Conservation (phyloP, 2,329 filamentous ascomycete genomes). For the Hypoxylon sp. region DNA sequence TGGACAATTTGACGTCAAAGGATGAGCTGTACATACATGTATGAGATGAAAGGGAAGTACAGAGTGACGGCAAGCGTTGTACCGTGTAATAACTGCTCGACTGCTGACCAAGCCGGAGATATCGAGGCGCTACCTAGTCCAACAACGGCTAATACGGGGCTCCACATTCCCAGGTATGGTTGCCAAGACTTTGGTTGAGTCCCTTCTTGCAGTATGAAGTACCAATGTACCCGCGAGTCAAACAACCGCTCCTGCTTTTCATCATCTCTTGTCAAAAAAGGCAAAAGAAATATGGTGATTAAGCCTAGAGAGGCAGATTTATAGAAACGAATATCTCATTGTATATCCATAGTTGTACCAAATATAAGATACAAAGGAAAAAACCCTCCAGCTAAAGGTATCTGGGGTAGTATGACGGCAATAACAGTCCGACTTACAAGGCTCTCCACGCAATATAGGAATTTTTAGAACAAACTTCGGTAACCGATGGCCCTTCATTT, state of each 20-base stretch:
- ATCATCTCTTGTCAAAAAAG: background rate
- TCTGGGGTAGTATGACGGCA: constrained; percentile 24
- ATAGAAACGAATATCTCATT: background rate
- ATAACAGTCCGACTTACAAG: constrained; percentile 8
- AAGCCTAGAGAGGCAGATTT: background rate
- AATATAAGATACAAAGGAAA: background rate
- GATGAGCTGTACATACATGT: constrained; percentile 11
- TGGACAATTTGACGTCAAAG: constrained; percentile 11
- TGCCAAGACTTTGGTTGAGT: constrained; percentile 28
- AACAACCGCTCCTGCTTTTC: background rate
- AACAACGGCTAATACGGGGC: constrained; percentile 29
- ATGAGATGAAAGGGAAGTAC: constrained; percentile 27
- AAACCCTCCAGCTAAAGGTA: constrained; percentile 2
- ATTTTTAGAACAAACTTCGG: background rate
- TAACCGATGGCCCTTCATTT: background rate
- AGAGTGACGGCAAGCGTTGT: constrained; percentile 19
- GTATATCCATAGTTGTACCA: background rate
- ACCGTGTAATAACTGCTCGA: constrained; percentile 15
- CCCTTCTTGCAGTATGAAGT: constrained; percentile 15
- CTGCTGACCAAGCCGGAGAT: constrained; percentile 44
- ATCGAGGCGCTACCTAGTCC: constrained; percentile 32
- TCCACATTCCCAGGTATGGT: constrained; percentile 26
- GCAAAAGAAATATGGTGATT: background rate
- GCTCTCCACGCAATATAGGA: background rate
- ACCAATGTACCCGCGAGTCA: background rate